A percentile compares a stretch with the other conserved stretches of the same genome.
Conservation (phyloP, 345 rosid genomes). For the Noccaea caerulescens region DNA sequence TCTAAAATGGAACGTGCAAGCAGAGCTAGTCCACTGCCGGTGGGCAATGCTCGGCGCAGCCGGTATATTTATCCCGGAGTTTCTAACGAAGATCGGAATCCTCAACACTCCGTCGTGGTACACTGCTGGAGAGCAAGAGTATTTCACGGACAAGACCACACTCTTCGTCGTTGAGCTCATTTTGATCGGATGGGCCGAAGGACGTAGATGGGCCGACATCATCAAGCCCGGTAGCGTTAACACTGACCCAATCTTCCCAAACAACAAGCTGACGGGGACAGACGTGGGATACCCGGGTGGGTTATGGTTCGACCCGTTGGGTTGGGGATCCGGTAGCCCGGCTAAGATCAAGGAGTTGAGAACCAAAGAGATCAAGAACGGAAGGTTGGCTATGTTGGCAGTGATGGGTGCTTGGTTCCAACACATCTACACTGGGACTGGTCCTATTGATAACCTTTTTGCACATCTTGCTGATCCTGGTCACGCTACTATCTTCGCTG, state of each 20-base stretch:
- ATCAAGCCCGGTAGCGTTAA: conserved; percentile 94
- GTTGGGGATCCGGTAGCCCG: conserved; percentile 87
- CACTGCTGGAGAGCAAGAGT: conserved; percentile 77
- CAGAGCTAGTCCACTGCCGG: conserved; percentile 91
- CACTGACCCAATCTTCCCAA: conserved; percentile 95
- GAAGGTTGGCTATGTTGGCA: conserved; percentile 96
- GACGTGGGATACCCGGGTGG: conserved; percentile 99
- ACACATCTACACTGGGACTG: conserved; percentile 94
- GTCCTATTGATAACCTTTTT: conserved; percentile 95
- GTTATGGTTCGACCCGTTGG: conserved; percentile 96
- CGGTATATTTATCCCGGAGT: conserved; percentile 95
- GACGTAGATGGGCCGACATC: conserved; percentile 96
- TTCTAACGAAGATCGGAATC: conserved; percentile 83
- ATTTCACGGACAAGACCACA: conserved; percentile 92
- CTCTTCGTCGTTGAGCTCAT: conserved; percentile 78
- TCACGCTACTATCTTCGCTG: conserved; percentile 90
- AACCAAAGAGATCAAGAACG: conserved; percentile 96
- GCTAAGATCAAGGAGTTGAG: conserved; percentile 88
- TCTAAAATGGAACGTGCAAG: conserved; percentile 86
- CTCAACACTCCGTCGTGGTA: conserved; percentile 97
- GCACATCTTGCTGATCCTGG: conserved; percentile 99
- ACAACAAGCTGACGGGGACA: conserved; percentile 94
- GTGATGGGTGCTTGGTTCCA: conserved; percentile 99
- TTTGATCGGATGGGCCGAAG: conserved; percentile 97
- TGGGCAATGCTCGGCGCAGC: conserved; percentile 99